These are phyloP conservation scores for Tephrocybe rancida DNA, from an alignment of 768 basidiomycete genomes.

Conservation along the genomic window DNA sequence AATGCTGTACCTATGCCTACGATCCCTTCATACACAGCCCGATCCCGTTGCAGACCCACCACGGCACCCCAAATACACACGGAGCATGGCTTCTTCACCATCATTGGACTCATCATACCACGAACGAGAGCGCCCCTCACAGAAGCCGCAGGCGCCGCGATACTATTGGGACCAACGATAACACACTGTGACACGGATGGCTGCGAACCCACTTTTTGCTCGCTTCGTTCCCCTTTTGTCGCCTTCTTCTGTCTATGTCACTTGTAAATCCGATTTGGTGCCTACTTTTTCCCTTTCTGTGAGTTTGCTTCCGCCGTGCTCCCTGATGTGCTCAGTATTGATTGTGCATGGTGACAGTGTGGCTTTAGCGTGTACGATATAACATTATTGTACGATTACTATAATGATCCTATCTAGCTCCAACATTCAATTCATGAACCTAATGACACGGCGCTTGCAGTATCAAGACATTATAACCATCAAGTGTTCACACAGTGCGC, in stretches of 20 bases:
- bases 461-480: too few relatives aligned
- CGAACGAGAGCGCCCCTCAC: slow-evolving; percentile 22
- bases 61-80: slow-evolving; percentile 12
- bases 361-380: background rate
- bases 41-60: slow-evolving; percentile 13
- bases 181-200: too few relatives aligned
- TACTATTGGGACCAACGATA: slow-evolving; percentile 33
- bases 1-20: background rate
- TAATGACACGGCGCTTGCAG: too few relatives aligned
- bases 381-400: background rate
- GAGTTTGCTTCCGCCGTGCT: background rate
- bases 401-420: background rate
- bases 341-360: background rate
- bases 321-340: background rate
- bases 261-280: background rate
- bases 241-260: background rate
- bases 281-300: background rate
- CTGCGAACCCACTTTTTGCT: background rate
- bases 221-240: background rate
- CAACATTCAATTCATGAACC: background rate
- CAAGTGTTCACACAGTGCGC: too few relatives aligned
- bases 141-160: slow-evolving; percentile 25
- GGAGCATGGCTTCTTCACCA: slow-evolving; percentile 11
- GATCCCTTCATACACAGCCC: slow-evolving; percentile 6
- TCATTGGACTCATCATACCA: slow-evolving; percentile 23